Base-by-base conservation (phyloP, 2,329 filamentous ascomycete genomes). In the Colletotrichum magnum region DNA sequence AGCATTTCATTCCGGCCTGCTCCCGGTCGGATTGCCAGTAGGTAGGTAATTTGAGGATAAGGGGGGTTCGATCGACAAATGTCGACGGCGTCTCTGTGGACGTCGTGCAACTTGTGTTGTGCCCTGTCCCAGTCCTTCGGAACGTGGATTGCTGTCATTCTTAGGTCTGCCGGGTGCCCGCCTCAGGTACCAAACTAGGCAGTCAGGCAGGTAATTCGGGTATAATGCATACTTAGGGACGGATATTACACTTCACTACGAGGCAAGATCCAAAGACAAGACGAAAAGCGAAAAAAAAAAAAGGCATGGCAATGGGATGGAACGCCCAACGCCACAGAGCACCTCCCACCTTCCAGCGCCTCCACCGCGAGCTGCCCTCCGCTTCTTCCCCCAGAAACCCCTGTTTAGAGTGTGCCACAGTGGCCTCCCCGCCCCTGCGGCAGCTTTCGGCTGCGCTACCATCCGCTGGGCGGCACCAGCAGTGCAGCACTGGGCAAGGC, bases 361-460 rank as follows among this genome's bases (percentile, higher is more conserved):
- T 36, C 32, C 32, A 36, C 32, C 10, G 32, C 32, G 32, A 36
- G 32, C 32, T 36, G 32, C 32, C 32, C 32, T 36, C 32, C 32
- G 32, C 32, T 36, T 36, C 32, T 10, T 7, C 32, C 32, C 41
- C 41, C 41, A 5, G 16, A 43, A 43, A 45, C 64, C 66, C 66
- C 56, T 69, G 66, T 65, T 69, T 51, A 58, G 41, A 45, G 56
- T 56, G 60, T 59, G 54, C 62, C 54, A 65, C 47, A 65, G 61
- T 51, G 61, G 28, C 21, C 53, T 36, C 32, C 50, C 50, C 61
- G 56, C 39, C 56, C 32, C 51, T 60, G 56, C 62, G 62, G 56
- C 66, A 66, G 41, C 66, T 28, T 50, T 60, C 66, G 66, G 66
- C 66, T 69, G 62, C 56, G 62, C 66, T 66, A 66, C 32, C 21